Conservation (phyloP, 208 protist genomes). For the Acanthamoeba rhysodes region DNA sequence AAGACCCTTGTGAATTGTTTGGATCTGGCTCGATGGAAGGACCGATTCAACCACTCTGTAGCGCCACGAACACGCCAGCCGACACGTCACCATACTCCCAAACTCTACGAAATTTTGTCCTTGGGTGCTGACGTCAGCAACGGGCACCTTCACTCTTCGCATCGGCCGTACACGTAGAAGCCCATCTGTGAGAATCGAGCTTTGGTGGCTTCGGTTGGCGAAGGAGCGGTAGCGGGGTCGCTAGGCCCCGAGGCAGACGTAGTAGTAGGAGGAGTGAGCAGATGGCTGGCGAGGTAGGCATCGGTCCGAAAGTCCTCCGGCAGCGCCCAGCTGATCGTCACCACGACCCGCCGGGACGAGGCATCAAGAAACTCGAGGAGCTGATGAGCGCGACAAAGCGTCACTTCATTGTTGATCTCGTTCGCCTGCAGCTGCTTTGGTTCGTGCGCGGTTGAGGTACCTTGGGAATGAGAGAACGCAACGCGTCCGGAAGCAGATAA, state of each 20-base stretch:
- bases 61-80: not conserved
- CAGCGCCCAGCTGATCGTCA: not conserved
- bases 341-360: not conserved
- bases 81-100: not conserved
- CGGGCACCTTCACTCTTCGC: not conserved
- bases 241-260: not conserved
- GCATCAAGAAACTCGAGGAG: not conserved
- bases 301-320: not conserved
- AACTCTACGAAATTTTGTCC: not conserved
- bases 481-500: not conserved
- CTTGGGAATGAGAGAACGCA: constrained; percentile 8
- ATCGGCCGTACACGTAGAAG: not conserved
- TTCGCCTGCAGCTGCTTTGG: too few species aligned
- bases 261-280: not conserved
- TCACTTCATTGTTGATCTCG: too few species aligned
- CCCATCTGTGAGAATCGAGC: not conserved
- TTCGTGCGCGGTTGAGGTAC: not conserved
- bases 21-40: too few species aligned
- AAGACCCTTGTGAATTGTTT: too few species aligned
- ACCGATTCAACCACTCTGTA: too few species aligned
- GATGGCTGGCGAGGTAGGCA: not conserved
- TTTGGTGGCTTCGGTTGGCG: not conserved
- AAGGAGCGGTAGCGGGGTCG: too few species aligned
- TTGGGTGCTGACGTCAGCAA: not conserved
- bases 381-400: not conserved